A percentile compares a stretch with the other conserved stretches of the same genome.
Conservation (phyloP, 768 basidiomycete species). For the Boletales sp. region DNA sequence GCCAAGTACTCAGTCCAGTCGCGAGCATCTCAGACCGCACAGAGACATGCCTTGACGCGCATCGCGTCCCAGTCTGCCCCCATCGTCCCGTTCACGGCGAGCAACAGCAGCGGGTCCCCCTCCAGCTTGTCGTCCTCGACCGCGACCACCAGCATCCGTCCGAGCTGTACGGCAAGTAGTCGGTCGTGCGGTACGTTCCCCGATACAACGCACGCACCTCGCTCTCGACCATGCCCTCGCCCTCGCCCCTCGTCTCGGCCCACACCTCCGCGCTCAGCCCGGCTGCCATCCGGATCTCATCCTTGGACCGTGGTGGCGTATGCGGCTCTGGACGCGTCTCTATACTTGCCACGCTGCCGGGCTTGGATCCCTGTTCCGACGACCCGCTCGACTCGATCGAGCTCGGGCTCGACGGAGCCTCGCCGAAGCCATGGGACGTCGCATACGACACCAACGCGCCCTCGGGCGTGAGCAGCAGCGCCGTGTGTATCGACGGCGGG, state of each 20-base stretch:
- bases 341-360: conserved; percentile 5
- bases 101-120: conserved; percentile 56
- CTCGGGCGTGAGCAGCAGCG: conserved; percentile 65
- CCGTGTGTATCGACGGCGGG: conserved; percentile 63
- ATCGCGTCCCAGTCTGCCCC: conserved; percentile 66
- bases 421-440: neutral
- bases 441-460: conserved; percentile 69
- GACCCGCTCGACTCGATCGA: conserved; percentile 11
- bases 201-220: conserved; percentile 47
- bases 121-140: conserved; percentile 40
- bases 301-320: conserved; percentile 47
- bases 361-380: conserved; percentile 5
- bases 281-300: conserved; percentile 68
- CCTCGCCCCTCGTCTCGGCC: conserved; percentile 62
- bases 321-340: conserved; percentile 6
- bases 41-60: conserved; percentile 50
- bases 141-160: conserved; percentile 65
- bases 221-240: conserved; percentile 66
- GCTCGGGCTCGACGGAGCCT: conserved; percentile 9
- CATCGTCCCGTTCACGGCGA: conserved; percentile 62
- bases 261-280: conserved; percentile 74
- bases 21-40: neutral
- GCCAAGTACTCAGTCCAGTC: neutral
- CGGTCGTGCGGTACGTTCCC: conserved; percentile 1
- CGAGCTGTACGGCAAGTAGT: conserved; percentile 44